Evolutionary conservation across 345 rosid species (phyloP).

Genomic region (Populus tremula): DNA sequence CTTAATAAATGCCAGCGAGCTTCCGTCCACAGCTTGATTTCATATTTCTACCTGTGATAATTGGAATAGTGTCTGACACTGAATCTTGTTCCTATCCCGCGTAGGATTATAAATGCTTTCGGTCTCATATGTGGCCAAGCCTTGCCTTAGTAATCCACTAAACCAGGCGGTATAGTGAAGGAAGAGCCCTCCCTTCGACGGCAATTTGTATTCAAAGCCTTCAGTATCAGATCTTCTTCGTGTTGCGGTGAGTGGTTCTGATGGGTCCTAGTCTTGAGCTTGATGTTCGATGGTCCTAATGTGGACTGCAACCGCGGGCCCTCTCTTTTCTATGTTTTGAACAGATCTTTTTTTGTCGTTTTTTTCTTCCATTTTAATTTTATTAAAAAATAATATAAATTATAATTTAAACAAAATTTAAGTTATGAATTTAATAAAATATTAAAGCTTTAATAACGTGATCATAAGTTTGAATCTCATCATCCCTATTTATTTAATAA

Average conservation of each 20-base stretch:
- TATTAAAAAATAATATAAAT: too few relatives aligned
- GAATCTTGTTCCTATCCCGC: not conserved
- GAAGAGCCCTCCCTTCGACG: conserved; percentile 19
- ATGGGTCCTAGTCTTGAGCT: not conserved
- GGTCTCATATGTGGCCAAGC: conserved; percentile 15
- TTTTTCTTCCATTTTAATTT: too few relatives aligned
- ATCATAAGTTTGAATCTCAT: accelerated
- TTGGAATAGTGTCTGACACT: conserved; percentile 1
- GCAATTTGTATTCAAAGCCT: conserved; percentile 19
- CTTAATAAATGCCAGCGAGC: conserved; percentile 5
- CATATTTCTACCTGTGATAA: not conserved
- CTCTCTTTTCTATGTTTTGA: not conserved
- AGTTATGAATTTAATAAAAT: accelerated
- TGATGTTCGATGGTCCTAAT: not conserved
- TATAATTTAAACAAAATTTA: too few relatives aligned
- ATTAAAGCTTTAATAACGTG: accelerated
- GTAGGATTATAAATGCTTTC: conserved; percentile 11
- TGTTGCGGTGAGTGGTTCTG: not conserved
- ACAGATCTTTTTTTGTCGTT: too few relatives aligned
- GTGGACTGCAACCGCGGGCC: not conserved
- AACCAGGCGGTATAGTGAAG: not conserved
- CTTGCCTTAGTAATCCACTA: not conserved
- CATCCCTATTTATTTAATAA: too few relatives aligned
- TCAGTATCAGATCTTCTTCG: not conserved
- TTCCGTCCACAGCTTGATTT: conserved; percentile 16